Base-by-base conservation (phyloP, 108 stramenopile genomes). In the Bacterosira constricta region DNA sequence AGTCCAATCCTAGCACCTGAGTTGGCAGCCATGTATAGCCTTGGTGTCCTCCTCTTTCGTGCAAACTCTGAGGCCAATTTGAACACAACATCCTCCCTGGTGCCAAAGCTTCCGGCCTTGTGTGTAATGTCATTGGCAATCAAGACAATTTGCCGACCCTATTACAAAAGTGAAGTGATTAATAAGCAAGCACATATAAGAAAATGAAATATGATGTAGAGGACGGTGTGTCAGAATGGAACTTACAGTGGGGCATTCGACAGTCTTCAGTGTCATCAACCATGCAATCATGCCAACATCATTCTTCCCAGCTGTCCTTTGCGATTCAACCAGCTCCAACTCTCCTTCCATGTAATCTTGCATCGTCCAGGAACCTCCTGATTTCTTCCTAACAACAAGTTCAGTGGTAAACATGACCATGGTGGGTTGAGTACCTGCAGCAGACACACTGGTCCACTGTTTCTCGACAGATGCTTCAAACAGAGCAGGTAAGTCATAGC, bases 241-340 rank as follows among this genome's bases (percentile, higher is more conserved):
- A 67, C 82, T 84, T 83, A 79, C 88, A 50, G 86, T 88, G 3
- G 96, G 97, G 82, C 96, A 98, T 73, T 99, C 98, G 4, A 97
- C 95, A 27, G 99, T 98, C 60, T 86, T 86, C n/a, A 99, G 71
- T 42, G 82, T 87, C 81, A 98, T 84, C 38, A 93, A 84, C 99
- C 99, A 99, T 10, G 98, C 99, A 38, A 99, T 98, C 99, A 99
- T 99, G 53, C 97, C 98, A 59, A 98, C 96, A 88, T 98, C 89
- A 81, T 99, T 99, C 50, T 85, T 85, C 20, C 98, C 99, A 17
- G 98, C 90, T 11, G 84, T 84, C 30, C 98, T 79, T 30, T 89
- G 81, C n/a, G 83, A 78, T 71, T 96, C 87, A 38, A 85, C 81
- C 23, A 98, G 79, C 63, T 96, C 94, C 37, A 96, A 77, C 31